Percentiles rank a stretch among this genome's conserved stretches.
phyloP scores from a whole-genome alignment of 345 rosid species.

The Populus nigra region DNA sequence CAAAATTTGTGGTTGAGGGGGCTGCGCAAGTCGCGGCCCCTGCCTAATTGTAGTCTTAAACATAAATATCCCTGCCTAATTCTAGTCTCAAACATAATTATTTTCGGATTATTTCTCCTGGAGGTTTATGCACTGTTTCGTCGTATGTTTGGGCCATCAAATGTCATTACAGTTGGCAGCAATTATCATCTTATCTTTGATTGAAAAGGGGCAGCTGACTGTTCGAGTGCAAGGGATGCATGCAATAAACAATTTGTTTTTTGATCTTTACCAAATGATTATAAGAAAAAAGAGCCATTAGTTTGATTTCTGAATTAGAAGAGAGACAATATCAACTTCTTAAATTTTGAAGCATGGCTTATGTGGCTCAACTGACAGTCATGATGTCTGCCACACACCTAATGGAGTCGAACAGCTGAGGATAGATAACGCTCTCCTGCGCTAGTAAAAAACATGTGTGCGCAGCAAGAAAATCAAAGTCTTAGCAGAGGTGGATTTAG shows the following conservation, averaged over 20 bases:
- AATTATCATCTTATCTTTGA: no score
- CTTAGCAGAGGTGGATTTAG: neutral
- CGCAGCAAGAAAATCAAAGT: neutral
- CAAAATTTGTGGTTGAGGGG: no score
- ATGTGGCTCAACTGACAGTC: conserved; percentile 37
- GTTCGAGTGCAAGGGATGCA: neutral
- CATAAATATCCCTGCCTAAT: neutral
- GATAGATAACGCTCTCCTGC: conserved; percentile 70
- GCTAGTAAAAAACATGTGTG: conserved; percentile 42
- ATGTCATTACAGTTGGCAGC: no score
- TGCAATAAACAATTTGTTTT: conserved; percentile 19
- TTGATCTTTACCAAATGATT: neutral
- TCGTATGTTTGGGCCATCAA: no score
- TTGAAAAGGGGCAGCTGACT: no score
- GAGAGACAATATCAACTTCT: neutral
- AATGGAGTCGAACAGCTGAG: conserved; percentile 54
- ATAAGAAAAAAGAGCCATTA: neutral
- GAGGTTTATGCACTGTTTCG: no score
- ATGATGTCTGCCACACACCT: conserved; percentile 61
- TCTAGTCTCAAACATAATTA: no score
- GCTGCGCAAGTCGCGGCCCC: neutral
- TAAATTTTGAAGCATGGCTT: neutral
- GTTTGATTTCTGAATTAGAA: neutral
- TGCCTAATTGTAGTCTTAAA: neutral
- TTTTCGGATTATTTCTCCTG: accelerated